Percentiles rank a stretch among this genome's conserved stretches.
These are phyloP conservation scores for Yamadazyma kanchanaburiensis DNA, from an alignment of 1,139 yeast species.

Conservation along the genomic window DNA sequence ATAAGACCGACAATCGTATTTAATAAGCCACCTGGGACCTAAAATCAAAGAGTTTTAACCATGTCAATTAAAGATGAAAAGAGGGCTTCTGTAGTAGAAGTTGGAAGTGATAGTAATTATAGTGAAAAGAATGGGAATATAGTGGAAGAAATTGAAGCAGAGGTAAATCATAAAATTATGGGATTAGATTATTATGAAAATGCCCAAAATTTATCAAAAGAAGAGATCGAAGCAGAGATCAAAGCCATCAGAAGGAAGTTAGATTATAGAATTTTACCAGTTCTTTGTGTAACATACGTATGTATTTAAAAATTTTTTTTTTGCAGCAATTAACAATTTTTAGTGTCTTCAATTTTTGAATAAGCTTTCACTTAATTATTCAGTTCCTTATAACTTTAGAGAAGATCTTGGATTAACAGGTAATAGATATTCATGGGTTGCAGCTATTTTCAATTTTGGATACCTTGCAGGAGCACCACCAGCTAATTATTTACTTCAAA, in stretches of 20 bases:
- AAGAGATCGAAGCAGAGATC: conserved; percentile 21
- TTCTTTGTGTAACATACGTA: conserved; percentile 36
- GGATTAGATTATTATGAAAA: conserved; percentile 29
- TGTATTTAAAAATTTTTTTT: not conserved
- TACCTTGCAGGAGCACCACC: conserved; percentile 27
- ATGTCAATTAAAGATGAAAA: too few species aligned
- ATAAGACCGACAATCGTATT: too few species aligned
- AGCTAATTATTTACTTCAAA: conserved; percentile 49
- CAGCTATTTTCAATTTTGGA: conserved; percentile 59
- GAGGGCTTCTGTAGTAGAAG: too few species aligned
- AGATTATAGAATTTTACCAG: conserved; percentile 40
- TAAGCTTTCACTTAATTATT: conserved; percentile 43
- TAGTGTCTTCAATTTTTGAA: conserved; percentile 49
- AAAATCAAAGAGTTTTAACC: too few species aligned
- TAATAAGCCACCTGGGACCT: too few species aligned
- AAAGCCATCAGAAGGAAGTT: conserved; percentile 30
- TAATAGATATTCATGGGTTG: conserved; percentile 41
- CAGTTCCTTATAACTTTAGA: conserved; percentile 19
- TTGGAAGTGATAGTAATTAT: not conserved
- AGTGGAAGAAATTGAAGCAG: conserved; percentile 6
- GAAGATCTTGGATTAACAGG: conserved; percentile 22
- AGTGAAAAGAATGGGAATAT: conserved; percentile 1
- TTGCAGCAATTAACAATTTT: not conserved
- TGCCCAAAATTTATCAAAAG: conserved; percentile 24
- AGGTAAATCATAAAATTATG: conserved; percentile 10